Evolutionary conservation across 805 yeast genomes (phyloP), one percentile per base, ranked within the genome.

Genomic region (Metschnikowia bowlesiae): DNA sequence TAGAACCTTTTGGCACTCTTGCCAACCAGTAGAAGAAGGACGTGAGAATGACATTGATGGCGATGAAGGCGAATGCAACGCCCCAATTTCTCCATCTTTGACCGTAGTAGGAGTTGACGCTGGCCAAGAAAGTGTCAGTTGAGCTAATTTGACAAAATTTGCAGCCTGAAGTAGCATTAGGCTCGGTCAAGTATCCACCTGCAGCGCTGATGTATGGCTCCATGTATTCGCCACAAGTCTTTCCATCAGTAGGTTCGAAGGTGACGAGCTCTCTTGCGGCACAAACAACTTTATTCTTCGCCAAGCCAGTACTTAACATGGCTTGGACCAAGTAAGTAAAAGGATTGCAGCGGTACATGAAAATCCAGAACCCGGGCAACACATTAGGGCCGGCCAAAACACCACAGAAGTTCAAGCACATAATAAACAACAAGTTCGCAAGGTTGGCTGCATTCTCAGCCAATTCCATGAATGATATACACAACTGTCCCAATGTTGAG

Each of bases 361-460:
- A 88, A 43, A 79, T 82, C 95, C 95, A 88, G 73, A 88, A 88
- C 1, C 87, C 83, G 10, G 95, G 94, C 83, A 87, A 78, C 47
- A 74, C 55, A 26, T 42, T 35, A 4, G 80, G 95, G 7, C 54
- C 52, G 13, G 79, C 82, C 70, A 87, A 70, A 40, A 85, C 88
- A 76, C 96, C 96, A 76, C 89, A 85, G 80, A 87, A 85, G 48
- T 79, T 78, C 68, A 87, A 58, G 46, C 64, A 60, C 60, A 62
- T 56, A 8, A 62, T 59, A 52, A 63, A 60, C 53, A 62, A 48
- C 48, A 62, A 52, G 39, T 58, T 55, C 30, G 61, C 60, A 54
- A 60, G 40, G 54, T 62, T 62, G 31, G 64, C 67, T 8, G 66
- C 67, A 35, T 61, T 62, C 44, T 61, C 62, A 10, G 58, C 60